Conservation (phyloP, 2,329 filamentous ascomycete species). For the Cryoendolithus antarcticus region DNA sequence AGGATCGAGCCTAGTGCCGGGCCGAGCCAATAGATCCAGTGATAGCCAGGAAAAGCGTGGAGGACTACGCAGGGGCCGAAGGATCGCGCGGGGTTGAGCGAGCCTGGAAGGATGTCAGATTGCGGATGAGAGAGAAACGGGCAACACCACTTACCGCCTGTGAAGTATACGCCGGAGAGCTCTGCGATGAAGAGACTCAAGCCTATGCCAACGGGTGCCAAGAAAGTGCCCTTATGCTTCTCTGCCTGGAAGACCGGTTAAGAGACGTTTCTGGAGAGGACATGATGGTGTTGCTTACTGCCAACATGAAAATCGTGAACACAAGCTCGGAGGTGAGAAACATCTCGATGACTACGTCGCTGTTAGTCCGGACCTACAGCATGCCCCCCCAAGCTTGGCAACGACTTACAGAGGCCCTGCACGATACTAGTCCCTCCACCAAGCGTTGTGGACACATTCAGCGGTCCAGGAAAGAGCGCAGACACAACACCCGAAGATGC, state of each 20-base stretch:
- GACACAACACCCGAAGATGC: constrained; percentile 33
- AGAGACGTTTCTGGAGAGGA: too few relatives aligned
- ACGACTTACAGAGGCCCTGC: constrained; percentile 28
- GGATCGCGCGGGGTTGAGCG: constrained; percentile 37
- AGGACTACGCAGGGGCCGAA: constrained; percentile 37
- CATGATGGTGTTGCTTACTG: constrained; percentile 14
- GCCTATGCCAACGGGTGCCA: constrained; percentile 27
- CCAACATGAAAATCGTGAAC: constrained; percentile 36
- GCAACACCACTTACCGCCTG: constrained; percentile 21
- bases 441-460: constrained; percentile 35
- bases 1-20: constrained; percentile 33
- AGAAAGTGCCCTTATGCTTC: constrained; percentile 31
- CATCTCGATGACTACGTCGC: constrained; percentile 32
- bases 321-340: constrained; percentile 38
- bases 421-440: constrained; percentile 29
- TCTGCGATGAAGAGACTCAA: constrained; percentile 35
- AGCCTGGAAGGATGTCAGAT: constrained; percentile 16
- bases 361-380: constrained; percentile 4
- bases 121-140: too few relatives aligned
- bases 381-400: neutral
- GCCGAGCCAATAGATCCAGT: constrained; percentile 43
- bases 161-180: constrained; percentile 34
- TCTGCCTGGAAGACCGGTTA: constrained; percentile 14
- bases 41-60: constrained; percentile 29
- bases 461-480: constrained; percentile 32